phyloP scores from a whole-genome alignment of 2,329 filamentous ascomycete species.

The Phyllosticta citribraziliensis region DNA sequence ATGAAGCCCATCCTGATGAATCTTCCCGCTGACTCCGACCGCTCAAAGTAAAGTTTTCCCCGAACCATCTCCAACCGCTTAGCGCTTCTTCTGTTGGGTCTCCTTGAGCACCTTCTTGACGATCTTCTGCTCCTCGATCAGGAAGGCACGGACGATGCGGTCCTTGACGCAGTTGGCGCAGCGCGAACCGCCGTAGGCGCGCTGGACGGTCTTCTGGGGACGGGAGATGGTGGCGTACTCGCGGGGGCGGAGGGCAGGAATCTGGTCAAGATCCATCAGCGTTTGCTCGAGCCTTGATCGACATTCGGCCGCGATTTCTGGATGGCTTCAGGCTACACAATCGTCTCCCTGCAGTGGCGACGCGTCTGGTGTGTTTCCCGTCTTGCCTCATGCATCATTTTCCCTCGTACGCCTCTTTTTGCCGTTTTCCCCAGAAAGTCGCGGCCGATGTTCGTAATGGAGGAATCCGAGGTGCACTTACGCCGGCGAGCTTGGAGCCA shows the following conservation, averaged over 20 bases:
- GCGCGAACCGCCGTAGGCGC: slow-evolving; percentile 95
- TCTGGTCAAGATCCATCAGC: slow-evolving; percentile 39
- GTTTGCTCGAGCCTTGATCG: background rate
- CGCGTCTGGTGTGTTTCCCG: background rate
- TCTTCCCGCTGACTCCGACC: slow-evolving; percentile 11
- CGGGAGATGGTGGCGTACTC: slow-evolving; percentile 96
- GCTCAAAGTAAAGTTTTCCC: slow-evolving; percentile 7
- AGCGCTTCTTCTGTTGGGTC: slow-evolving; percentile 66
- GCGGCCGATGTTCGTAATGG: background rate
- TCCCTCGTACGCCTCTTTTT: background rate
- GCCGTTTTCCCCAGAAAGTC: background rate
- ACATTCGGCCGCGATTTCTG: background rate
- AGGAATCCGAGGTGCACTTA: slow-evolving; percentile 49
- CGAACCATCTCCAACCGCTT: slow-evolving; percentile 16
- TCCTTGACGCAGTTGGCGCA: slow-evolving; percentile 98
- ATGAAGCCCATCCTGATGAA: slow-evolving; percentile 11
- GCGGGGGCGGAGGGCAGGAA: slow-evolving; percentile 94
- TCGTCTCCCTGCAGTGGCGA: background rate
- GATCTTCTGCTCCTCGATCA: slow-evolving; percentile 99
- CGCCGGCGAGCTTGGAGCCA: slow-evolving; percentile 91
- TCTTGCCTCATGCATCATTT: background rate
- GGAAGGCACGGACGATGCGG: slow-evolving; percentile 93
- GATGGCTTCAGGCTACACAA: background rate
- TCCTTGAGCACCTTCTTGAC: slow-evolving; percentile 99
- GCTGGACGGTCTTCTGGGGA: slow-evolving; percentile 98